Conservation (phyloP, 2,329 filamentous ascomycete species). For the Hymenoscyphus scutula region DNA sequence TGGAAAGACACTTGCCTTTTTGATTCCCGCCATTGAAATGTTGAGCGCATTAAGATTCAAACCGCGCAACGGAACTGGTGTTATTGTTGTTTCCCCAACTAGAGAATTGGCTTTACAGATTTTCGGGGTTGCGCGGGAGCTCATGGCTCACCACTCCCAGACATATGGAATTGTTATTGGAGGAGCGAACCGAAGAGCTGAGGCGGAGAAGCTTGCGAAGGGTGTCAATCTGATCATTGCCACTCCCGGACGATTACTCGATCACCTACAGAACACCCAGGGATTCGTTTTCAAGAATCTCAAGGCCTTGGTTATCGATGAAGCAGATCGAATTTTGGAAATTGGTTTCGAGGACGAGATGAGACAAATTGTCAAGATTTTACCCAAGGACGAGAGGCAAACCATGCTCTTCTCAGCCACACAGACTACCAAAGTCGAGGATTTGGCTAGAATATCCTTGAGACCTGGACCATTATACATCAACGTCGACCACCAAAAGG, state of each 20-base stretch:
- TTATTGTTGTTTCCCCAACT: slow-evolving; percentile 89
- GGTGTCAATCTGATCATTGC: slow-evolving; percentile 94
- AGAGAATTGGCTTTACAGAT: slow-evolving; percentile 94
- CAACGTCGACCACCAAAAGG: slow-evolving; percentile 88
- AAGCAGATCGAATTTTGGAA: slow-evolving; percentile 94
- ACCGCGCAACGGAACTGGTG: slow-evolving; percentile 88
- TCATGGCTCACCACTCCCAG: slow-evolving; percentile 91
- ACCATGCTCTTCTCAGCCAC: slow-evolving; percentile 99
- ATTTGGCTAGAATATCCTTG: slow-evolving; percentile 90
- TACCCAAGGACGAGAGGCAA: slow-evolving; percentile 82
- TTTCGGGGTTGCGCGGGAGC: slow-evolving; percentile 88
- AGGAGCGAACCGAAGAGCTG: slow-evolving; percentile 84
- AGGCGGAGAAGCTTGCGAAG: slow-evolving; percentile 91
- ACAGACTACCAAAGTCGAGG: slow-evolving; percentile 97
- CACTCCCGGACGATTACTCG: slow-evolving; percentile 86
- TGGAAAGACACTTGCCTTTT: slow-evolving; percentile 91
- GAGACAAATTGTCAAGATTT: slow-evolving; percentile 91
- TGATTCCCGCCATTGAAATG: slow-evolving; percentile 94
- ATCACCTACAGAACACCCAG: slow-evolving; percentile 90
- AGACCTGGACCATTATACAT: slow-evolving; percentile 90
- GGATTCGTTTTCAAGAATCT: slow-evolving; percentile 91
- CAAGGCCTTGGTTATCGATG: slow-evolving; percentile 89
- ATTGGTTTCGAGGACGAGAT: slow-evolving; percentile 99
- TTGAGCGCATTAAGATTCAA: slow-evolving; percentile 88
- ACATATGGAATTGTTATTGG: slow-evolving; percentile 96